Evolutionary conservation across 768 basidiomycete genomes (phyloP), one percentile per base, ranked within the genome.

Genomic region (Lepiota brunneoincarnata): DNA sequence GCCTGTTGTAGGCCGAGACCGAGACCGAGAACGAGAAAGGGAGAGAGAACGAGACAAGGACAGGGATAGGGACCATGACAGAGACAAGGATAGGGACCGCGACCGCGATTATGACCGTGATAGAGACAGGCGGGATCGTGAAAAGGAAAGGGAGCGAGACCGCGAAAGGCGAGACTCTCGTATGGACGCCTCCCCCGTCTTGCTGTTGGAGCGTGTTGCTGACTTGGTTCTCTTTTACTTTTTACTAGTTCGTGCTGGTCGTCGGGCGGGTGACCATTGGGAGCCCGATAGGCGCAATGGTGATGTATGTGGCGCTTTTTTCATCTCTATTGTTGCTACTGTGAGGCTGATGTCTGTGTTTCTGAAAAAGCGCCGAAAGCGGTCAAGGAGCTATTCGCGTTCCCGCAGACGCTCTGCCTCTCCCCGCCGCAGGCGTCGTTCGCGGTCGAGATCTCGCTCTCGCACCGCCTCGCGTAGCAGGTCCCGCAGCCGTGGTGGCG

Each of bases 251-350:
- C 69, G 66, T 53, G 49, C 69, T 37, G 78, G 80, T 61, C 73
- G 79, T 66, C 68, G 76, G 49, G 74, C 74, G 47, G 78, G 80
- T 36, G 90, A 93, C 69, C 89, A 92, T 61, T 92, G 89, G 89
- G 91, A 92, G 61, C 89, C 90, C 0, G 89, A 87, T 28, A 78
- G 84, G 66, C 84, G 90, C 26, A 84, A 81, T 54, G 83, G 78
- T 47, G 89, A 89, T 48, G 91, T 90, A 61, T 65, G 84, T 70
- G 38, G 54, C 52, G 15, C 35, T 50, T 52, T 51, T 36, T 18
- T 35, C n/a, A n/a, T 31, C 46, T 18, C 11, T 31, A 9, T 28
- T 28, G 26, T 18, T 44, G 37, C 34, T 47, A 37, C 42, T 21
- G 21, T 57, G 46, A 56, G 61, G 12, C 31, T 52, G 4, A 44